phyloP scores from a whole-genome alignment of 768 basidiomycete genomes.

The Rickenella mellea region DNA sequence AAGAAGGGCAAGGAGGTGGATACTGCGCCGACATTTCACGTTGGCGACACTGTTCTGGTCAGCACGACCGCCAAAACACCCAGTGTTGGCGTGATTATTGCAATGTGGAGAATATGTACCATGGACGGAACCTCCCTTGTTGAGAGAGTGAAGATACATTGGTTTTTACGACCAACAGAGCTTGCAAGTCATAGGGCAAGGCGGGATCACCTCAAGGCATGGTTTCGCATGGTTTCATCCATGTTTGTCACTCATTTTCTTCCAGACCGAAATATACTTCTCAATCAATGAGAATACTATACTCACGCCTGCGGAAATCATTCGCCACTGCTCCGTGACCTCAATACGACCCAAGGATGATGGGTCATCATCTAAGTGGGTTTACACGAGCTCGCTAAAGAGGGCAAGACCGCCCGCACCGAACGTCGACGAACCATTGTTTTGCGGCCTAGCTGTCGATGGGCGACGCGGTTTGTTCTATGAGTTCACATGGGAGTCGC shows the following conservation, averaged over 20 bases:
- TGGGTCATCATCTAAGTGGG: conserved; percentile 1
- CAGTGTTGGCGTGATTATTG: conserved; percentile 60
- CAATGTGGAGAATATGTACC: conserved; percentile 52
- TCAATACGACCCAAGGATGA: conserved; percentile 4
- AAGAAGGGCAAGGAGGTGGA: conserved; percentile 1
- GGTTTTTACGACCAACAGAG: conserved; percentile 65
- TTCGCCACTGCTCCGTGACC: conserved; percentile 39
- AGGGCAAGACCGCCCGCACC: conserved; percentile 12
- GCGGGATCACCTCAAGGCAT: conserved; percentile 51
- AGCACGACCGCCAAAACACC: conserved; percentile 35
- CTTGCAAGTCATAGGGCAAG: conserved; percentile 50
- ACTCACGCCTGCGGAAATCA: conserved; percentile 40
- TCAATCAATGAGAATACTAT: conserved; percentile 39
- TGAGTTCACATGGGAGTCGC: conserved; percentile 46
- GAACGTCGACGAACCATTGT: conserved; percentile 24
- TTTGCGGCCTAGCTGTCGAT: conserved; percentile 52
- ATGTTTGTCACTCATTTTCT: not conserved
- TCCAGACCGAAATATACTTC: conserved; percentile 71
- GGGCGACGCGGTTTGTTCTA: conserved; percentile 54
- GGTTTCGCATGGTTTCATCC: conserved; percentile 10
- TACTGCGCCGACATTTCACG: conserved; percentile 26
- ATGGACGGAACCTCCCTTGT: conserved; percentile 20
- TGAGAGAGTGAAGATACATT: conserved; percentile 53
- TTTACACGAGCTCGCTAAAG: conserved; percentile 15
- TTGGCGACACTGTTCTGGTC: conserved; percentile 65